phyloP scores from a whole-genome alignment of 345 rosid genomes.

The Eucalyptus pauciflora region DNA sequence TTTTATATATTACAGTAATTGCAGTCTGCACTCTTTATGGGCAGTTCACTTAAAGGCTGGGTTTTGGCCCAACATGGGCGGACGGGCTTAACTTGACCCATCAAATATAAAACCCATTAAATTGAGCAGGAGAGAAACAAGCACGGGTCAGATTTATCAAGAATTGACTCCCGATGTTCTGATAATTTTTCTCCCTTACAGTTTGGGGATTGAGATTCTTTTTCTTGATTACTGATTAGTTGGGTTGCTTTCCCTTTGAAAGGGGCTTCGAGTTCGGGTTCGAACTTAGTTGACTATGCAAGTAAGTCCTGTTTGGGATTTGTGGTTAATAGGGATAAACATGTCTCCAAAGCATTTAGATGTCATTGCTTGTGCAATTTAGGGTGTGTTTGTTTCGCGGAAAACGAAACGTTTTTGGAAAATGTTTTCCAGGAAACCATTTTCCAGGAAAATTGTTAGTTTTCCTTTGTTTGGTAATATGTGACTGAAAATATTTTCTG shows the following conservation, averaged over 20 bases:
- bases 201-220: not conserved
- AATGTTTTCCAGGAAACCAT: too few species aligned
- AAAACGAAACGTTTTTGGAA: too few species aligned
- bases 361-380: not conserved
- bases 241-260: conserved; percentile 6
- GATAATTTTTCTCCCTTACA: conserved; percentile 8
- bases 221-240: not conserved
- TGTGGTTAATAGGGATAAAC: not conserved
- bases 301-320: conserved; percentile 16
- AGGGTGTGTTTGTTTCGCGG: too few species aligned
- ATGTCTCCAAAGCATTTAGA: not conserved
- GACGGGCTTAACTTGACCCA: too few species aligned
- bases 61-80: too few species aligned
- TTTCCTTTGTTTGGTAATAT: too few species aligned
- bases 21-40: too few species aligned
- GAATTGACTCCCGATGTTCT: conserved; percentile 24
- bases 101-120: too few species aligned
- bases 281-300: conserved; percentile 39
- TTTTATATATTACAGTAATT: too few species aligned
- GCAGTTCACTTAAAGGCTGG: too few species aligned
- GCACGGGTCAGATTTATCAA: conserved; percentile 18
- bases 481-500: too few species aligned
- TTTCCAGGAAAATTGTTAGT: too few species aligned
- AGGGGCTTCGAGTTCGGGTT: conserved; percentile 17
- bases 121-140: conserved; percentile 35